Evolutionary conservation across 1,284 basidiomycete species (phyloP), one percentile per base, ranked within the genome.

Genomic region (Chiua sp.): DNA sequence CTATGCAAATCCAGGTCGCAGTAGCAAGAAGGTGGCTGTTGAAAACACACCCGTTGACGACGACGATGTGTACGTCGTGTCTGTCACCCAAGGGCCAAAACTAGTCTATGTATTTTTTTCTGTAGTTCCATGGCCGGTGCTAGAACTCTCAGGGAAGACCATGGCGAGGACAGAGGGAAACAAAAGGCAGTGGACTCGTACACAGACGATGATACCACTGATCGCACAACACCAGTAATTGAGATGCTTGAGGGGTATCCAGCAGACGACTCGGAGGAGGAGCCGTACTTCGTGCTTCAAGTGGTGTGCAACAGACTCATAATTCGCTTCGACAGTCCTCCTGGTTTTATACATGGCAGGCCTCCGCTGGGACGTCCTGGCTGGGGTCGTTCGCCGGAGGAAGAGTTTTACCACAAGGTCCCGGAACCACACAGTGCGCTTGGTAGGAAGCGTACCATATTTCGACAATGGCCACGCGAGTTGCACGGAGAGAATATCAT

Each of bases 391-490:
- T 0, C 23, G 13, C 57, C 49, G 0, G 11, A 47, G 0, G 68
- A 69, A 12, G 50, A 51, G 0, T 5, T 59, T 6, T 50, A 68
- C 5, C 66, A 68, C 28, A 52, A 11, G 2, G 55, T 70, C n/a
- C 66, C 66, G 3, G 3, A 1, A 11, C 37, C 30, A 3, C 42
- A 55, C 10, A 57, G 54, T 8, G 56, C 48, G 0, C 30, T 3
- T 3, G 0, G 11, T 4, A 49, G 4, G 22, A 64, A 52, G 23
- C 68, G 70, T 13, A 50, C 55, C 32, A 20, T 69, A 0, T 72
- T 72, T 42, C 59, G 65, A 6, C 0, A 1, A 5, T 74, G 72
- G 72, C 69, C 71, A 4, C 69, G 72, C 32, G 46, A 63, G 23
- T 60, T 60, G 0, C 47, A 63, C 0, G 69, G 70, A 0, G 48